Evolutionary conservation across 768 basidiomycete genomes (phyloP).

Genomic region (Myochromella boudieri): DNA sequence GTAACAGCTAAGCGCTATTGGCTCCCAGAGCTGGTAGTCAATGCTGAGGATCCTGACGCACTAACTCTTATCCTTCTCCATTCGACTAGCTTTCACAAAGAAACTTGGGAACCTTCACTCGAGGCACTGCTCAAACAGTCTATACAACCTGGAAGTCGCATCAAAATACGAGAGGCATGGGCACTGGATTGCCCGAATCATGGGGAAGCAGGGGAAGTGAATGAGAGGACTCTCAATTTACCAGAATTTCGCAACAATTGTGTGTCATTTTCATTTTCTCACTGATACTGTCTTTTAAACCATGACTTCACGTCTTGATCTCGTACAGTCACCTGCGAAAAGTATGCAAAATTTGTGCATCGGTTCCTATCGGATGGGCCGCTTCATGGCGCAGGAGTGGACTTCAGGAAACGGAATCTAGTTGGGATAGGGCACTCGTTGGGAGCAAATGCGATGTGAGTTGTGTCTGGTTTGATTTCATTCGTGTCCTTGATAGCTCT

Average conservation of each 20-base stretch:
- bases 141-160: conserved; percentile 13
- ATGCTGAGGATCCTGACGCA: conserved; percentile 39
- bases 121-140: conserved; percentile 42
- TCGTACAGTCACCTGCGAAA: conserved; percentile 58
- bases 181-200: conserved; percentile 74
- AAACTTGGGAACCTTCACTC: conserved; percentile 68
- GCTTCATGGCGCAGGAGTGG: conserved; percentile 35
- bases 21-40: conserved; percentile 35
- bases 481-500: background rate
- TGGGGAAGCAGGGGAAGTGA: conserved; percentile 58
- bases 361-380: conserved; percentile 50
- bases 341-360: conserved; percentile 59
- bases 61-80: conserved; percentile 63
- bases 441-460: conserved; percentile 65
- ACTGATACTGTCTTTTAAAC: background rate
- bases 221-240: conserved; percentile 43
- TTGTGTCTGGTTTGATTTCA: conserved; percentile 10
- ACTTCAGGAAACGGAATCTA: conserved; percentile 50
- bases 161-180: conserved; percentile 60
- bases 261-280: conserved; percentile 25
- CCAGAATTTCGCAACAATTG: conserved; percentile 47
- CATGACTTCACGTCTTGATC: conserved; percentile 5
- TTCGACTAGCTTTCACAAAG: conserved; percentile 74
- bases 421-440: conserved; percentile 71
- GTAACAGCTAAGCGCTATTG: conserved; percentile 61